These are phyloP conservation scores for Striga asiatica DNA, from an alignment of 257 asterid species.

Conservation along the genomic window DNA sequence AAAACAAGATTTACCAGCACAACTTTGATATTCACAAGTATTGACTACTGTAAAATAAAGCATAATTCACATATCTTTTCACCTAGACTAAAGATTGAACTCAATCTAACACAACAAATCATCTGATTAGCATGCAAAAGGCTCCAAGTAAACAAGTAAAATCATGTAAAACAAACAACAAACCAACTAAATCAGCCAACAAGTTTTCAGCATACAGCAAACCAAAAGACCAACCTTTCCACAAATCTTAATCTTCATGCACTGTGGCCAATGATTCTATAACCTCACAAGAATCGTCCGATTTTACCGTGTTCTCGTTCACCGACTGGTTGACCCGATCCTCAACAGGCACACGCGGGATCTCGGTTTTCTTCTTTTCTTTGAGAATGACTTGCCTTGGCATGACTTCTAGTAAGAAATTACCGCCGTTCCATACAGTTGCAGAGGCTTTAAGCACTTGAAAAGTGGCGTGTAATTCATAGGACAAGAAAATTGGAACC, in stretches of 20 bases:
- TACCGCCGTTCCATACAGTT: slow-evolving; percentile 86
- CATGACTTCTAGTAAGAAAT: slow-evolving; percentile 89
- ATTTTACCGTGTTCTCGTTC: slow-evolving; percentile 9
- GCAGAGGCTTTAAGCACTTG: slow-evolving; percentile 88
- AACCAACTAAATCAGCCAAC: slow-evolving; percentile 6
- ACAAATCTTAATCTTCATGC: slow-evolving; percentile 11
- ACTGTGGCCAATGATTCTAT: slow-evolving; percentile 16
- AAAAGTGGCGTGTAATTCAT: slow-evolving; percentile 50
- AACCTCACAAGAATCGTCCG: slow-evolving; percentile 16
- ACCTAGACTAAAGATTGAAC: background rate
- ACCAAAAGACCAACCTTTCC: slow-evolving; percentile 6
- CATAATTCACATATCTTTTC: background rate
- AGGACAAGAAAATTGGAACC: slow-evolving; percentile 84
- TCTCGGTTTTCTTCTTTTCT: slow-evolving; percentile 68
- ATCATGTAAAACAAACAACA: background rate
- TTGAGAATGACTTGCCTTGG: slow-evolving; percentile 77
- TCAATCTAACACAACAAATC: background rate
- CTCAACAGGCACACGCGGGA: slow-evolving; percentile 28
- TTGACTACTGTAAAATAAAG: background rate
- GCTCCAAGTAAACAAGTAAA: background rate
- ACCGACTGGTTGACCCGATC: slow-evolving; percentile 13
- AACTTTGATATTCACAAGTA: too few species aligned
- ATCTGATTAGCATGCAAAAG: too few species aligned
- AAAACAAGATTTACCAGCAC: too few species aligned
- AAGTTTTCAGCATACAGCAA: background rate